Evolutionary conservation across 176 grass and related monocot genomes (phyloP), one percentile per base, ranked within the genome.

Genomic region (Bromus sterilis): DNA sequence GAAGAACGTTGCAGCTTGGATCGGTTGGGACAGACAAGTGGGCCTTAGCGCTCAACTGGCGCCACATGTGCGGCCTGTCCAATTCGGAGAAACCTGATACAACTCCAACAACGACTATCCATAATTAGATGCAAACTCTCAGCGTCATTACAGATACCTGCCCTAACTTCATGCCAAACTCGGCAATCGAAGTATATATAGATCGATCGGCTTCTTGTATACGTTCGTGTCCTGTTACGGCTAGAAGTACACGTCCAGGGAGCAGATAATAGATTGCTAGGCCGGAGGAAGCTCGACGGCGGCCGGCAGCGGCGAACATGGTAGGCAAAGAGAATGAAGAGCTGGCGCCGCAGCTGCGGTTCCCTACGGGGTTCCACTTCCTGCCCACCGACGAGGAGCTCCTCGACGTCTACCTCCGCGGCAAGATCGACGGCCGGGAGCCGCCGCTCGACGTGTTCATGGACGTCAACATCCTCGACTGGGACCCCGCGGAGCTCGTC

Each of bases 401-500:
- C 48, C 7, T 88, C 31, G 68, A 32, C 3, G 10, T 30, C 76
- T 79, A 88, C 68, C 86, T 88, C 58, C 86, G 86, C 12, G 0
- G n/a, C 76, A 84, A 84, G 80, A 84, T 88, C 11, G 81, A 88
- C 28, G 68, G 68, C 18, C 36, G 0, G 7, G 0, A 9, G 36
- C 68, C 3, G 3, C 86, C 81, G 11, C 76, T 80, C n/a, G 5
- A 39, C 0, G 11, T 84, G n/a, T 4, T 88, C 36, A 84, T 67
- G 21, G 74, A 88, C 13, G 75, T 83, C 25, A 0, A 4, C 9
- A 11, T 88, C 37, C 81, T 84, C 68, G 8, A 74, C 0, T 49
- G 46, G 36, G 36, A 84, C 12, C 81, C 86, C 1, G 23, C 10
- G 16, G 44, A 4, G 2, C 68, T 88, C n/a, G 40, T 88, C 24